phyloP scores from a whole-genome alignment of 2,329 filamentous ascomycete species.

The Gremmenia infestans region DNA sequence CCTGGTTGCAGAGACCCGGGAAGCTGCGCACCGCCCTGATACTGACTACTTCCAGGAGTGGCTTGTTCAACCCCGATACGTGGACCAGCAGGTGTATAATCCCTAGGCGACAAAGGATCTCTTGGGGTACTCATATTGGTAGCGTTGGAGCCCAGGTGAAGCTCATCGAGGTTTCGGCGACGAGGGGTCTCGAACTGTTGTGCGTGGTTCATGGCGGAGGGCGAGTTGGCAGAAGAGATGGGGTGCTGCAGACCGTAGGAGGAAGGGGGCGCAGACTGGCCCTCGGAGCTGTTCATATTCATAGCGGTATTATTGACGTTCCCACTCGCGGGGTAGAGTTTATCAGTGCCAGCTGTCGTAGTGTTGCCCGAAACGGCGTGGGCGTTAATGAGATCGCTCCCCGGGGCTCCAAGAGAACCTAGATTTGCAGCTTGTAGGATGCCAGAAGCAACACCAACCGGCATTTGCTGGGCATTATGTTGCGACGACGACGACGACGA shows the following conservation, averaged over 20 bases:
- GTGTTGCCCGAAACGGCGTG: conserved; percentile 10
- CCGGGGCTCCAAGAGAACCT: conserved; percentile 27
- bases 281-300: conserved; percentile 19
- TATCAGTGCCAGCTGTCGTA: conserved; percentile 38
- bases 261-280: conserved; percentile 30
- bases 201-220: conserved; percentile 37
- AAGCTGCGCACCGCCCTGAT: conserved; percentile 40
- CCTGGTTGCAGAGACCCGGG: conserved; percentile 59
- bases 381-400: conserved; percentile 19
- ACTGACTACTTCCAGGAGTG: conserved; percentile 43
- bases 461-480: conserved; percentile 20
- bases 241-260: conserved; percentile 18
- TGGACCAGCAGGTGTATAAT: conserved; percentile 42
- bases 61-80: conserved; percentile 57
- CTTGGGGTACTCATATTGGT: conserved; percentile 28
- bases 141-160: conserved; percentile 45
- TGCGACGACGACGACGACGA: conserved; percentile 21
- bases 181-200: conserved; percentile 47
- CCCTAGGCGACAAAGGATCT: conserved; percentile 34
- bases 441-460: conserved; percentile 21
- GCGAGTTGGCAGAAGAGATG: conserved; percentile 19
- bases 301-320: conserved; percentile 28
- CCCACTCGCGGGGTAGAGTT: conserved; percentile 35
- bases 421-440: conserved; percentile 28
- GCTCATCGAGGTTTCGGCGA: conserved; percentile 50